A percentile compares a stretch with the other conserved stretches of the same genome.
phyloP scores from a whole-genome alignment of 306 rosid species.

The Vigna hirtella region DNA sequence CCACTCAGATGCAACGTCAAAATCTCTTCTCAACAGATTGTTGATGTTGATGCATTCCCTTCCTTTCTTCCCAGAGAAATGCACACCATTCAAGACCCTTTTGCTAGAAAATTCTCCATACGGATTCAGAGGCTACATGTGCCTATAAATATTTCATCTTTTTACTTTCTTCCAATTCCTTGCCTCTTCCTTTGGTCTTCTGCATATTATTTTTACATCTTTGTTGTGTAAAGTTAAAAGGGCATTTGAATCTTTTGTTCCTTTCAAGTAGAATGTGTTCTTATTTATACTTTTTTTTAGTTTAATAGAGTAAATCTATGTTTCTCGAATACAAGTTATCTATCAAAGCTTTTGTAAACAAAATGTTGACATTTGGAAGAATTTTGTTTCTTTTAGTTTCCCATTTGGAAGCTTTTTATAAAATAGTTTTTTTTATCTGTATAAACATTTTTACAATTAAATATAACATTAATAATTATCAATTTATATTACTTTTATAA shows the following conservation, averaged over 20 bases:
- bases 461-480: too few relatives aligned
- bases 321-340: background rate
- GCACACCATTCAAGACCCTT: conserved; percentile 67
- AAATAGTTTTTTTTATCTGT: too few relatives aligned
- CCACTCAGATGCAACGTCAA: background rate
- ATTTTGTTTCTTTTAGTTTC: background rate
- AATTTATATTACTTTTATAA: too few relatives aligned
- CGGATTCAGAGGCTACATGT: conserved; percentile 79
- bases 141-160: conserved; percentile 22
- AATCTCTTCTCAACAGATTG: background rate
- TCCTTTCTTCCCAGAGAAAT: conserved; percentile 80
- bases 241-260: background rate
- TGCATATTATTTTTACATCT: background rate
- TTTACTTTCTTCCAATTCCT: background rate
- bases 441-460: too few relatives aligned
- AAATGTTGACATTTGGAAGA: background rate
- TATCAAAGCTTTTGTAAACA: background rate
- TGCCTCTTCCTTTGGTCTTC: background rate
- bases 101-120: conserved; percentile 68
- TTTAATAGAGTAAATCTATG: background rate
- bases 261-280: too few relatives aligned
- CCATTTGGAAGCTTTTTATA: background rate
- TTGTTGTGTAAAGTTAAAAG: background rate
- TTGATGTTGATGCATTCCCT: conserved; percentile 57
- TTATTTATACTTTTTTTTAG: too few relatives aligned